A percentile compares a stretch with the other conserved stretches of the same genome.
These are phyloP conservation scores for Epichloe elymi DNA, from an alignment of 2,329 filamentous ascomycete species.

Conservation along the genomic window DNA sequence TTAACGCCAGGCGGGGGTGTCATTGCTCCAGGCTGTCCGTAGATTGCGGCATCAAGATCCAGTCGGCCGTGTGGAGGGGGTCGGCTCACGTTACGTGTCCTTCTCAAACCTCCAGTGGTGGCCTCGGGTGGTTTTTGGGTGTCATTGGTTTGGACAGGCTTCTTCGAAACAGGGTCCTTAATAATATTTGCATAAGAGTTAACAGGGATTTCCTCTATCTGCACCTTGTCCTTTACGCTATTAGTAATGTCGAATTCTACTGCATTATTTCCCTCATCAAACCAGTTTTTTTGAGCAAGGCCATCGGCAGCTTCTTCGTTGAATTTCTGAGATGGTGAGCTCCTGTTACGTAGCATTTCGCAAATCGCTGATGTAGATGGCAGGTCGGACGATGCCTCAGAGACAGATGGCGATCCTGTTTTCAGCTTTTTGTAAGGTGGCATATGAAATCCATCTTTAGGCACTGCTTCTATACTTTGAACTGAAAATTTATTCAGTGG, in stretches of 20 bases:
- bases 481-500: neutral
- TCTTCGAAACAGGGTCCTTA: neutral
- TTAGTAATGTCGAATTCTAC: neutral
- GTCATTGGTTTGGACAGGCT: neutral
- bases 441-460: neutral
- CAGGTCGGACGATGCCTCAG: neutral
- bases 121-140: neutral
- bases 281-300: neutral
- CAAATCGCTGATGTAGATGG: neutral
- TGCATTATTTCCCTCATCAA: neutral
- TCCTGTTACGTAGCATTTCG: neutral
- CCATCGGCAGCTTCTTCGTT: neutral
- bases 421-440: neutral
- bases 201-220: neutral
- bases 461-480: neutral
- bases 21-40: slow-evolving; percentile 18
- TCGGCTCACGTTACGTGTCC: neutral
- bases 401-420: neutral
- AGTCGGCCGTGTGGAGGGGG: slow-evolving; percentile 7
- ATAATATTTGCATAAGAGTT: neutral
- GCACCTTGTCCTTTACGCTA: neutral
- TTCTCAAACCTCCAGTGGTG: neutral
- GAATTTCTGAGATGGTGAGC: neutral
- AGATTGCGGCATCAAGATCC: slow-evolving; percentile 27
- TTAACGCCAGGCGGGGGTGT: slow-evolving; percentile 13